Percentiles rank a stretch among this genome's conserved stretches.
Conservation (phyloP, 495 filamentous ascomycete genomes). For the Hypoxylon fragiforme region DNA sequence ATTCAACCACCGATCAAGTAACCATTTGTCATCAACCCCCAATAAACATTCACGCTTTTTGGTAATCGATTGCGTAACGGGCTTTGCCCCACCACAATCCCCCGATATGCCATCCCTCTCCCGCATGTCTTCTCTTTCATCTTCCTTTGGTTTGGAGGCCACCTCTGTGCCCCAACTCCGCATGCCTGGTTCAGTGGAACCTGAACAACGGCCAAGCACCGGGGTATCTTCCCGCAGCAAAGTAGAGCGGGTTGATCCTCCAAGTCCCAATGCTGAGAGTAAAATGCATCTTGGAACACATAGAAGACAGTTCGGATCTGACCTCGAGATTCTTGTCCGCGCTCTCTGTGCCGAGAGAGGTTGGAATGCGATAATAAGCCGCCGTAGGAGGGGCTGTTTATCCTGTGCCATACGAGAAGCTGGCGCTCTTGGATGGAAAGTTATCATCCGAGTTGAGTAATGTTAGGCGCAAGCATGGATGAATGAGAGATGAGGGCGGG, state of each 20-base stretch:
- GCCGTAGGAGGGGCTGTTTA: constrained; percentile 64
- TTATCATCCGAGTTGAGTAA: constrained; percentile 65
- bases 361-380: constrained; percentile 68
- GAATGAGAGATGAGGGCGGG: too few relatives aligned
- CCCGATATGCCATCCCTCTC: constrained; percentile 37
- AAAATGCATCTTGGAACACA: constrained; percentile 55
- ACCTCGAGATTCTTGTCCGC: constrained; percentile 66
- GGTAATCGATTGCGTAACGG: constrained; percentile 58
- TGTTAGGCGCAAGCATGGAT: background rate
- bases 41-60: constrained; percentile 49
- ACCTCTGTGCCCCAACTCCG: constrained; percentile 23
- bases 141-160: constrained; percentile 34
- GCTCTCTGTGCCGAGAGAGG: constrained; percentile 72
- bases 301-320: constrained; percentile 55
- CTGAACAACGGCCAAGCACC: constrained; percentile 35
- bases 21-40: constrained; percentile 27
- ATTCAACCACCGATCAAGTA: constrained; percentile 32
- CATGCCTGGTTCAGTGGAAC: constrained; percentile 16
- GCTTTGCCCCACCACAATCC: constrained; percentile 46
- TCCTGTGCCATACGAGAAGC: constrained; percentile 73
- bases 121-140: constrained; percentile 39
- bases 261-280: constrained; percentile 39
- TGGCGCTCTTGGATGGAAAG: constrained; percentile 64
- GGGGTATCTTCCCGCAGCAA: constrained; percentile 32
- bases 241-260: constrained; percentile 37